A percentile compares a stretch with the other conserved stretches of the same genome.
These are phyloP conservation scores for Serendipita vermifera DNA, from an alignment of 768 basidiomycete genomes.

Conservation along the genomic window DNA sequence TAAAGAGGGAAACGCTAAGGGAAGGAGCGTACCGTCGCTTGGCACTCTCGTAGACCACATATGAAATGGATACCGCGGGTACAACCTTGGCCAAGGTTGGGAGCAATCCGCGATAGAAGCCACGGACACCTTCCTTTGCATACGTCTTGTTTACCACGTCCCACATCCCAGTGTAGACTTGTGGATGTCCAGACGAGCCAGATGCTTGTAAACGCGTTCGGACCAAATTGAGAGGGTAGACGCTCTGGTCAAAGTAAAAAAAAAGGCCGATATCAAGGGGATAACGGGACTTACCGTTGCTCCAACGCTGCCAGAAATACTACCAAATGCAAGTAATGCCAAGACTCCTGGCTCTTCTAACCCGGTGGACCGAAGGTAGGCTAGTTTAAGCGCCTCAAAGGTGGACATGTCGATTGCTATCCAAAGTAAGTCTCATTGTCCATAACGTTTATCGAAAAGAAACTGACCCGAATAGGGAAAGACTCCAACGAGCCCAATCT, in stretches of 20 bases:
- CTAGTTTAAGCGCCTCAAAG: constrained; percentile 88
- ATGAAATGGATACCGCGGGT: constrained; percentile 92
- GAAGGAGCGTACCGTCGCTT: constrained; percentile 64
- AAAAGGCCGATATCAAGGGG: background rate
- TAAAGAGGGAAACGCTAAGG: constrained; percentile 12
- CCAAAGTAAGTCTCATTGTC: constrained; percentile 27
- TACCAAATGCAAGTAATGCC: constrained; percentile 80
- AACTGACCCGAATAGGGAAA: constrained; percentile 62
- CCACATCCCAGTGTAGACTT: constrained; percentile 73
- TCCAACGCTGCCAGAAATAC: constrained; percentile 84
- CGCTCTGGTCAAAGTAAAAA: constrained; percentile 34
- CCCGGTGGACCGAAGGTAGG: constrained; percentile 75
- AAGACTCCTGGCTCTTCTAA: constrained; percentile 83
- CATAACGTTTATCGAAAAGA: constrained; percentile 8
- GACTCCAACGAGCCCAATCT: constrained; percentile 92
- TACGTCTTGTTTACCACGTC: constrained; percentile 77
- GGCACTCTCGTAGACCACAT: constrained; percentile 82
- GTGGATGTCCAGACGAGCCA: constrained; percentile 89
- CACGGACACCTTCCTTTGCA: constrained; percentile 78
- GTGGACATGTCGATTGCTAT: constrained; percentile 97
- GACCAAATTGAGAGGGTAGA: constrained; percentile 85
- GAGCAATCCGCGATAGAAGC: constrained; percentile 85
- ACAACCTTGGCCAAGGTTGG: constrained; percentile 95
- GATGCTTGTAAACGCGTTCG: constrained; percentile 93
- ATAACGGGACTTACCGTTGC: constrained; percentile 36